A percentile compares a stretch with the other conserved stretches of the same genome.
These are phyloP conservation scores for Penicillium sp. DNA, from an alignment of 2,329 filamentous ascomycete species.

Conservation along the genomic window DNA sequence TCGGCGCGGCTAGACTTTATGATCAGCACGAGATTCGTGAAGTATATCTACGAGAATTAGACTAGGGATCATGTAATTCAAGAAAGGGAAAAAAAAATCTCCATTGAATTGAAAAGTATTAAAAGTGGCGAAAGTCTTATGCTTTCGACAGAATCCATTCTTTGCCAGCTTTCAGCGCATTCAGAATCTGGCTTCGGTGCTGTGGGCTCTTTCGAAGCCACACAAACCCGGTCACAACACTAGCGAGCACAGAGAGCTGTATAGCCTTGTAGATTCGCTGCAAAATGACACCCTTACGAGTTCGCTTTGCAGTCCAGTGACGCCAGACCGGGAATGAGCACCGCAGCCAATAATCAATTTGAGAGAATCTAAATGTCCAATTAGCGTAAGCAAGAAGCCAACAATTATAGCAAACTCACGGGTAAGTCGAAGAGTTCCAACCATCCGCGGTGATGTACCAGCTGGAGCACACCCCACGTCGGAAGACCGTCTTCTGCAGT, in stretches of 20 bases:
- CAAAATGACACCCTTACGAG: constrained; percentile 45
- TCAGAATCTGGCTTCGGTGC: constrained; percentile 4
- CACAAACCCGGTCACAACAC: constrained; percentile 15
- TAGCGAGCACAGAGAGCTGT: constrained; percentile 19
- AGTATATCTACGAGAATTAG: background rate
- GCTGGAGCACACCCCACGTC: constrained; percentile 45
- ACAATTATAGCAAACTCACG: constrained; percentile 30
- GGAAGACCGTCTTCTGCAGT: constrained; percentile 49
- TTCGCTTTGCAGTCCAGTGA: constrained; percentile 55
- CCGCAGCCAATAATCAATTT: constrained; percentile 51
- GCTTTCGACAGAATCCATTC: constrained; percentile 10
- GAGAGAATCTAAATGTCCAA: constrained; percentile 41
- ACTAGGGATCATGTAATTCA: too few relatives aligned
- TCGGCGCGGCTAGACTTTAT: background rate
- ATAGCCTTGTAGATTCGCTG: constrained; percentile 20
- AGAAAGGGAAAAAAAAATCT: too few relatives aligned
- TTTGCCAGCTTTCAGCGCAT: constrained; percentile 10
- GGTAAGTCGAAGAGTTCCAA: constrained; percentile 53
- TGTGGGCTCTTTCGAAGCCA: constrained; percentile 17
- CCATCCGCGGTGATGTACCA: constrained; percentile 51
- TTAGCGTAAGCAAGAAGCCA: constrained; percentile 9
- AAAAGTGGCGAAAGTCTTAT: background rate
- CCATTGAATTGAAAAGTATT: background rate
- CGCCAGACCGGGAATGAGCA: constrained; percentile 55
- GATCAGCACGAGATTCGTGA: background rate